Evolutionary conservation across 495 filamentous ascomycete genomes (phyloP), one percentile per base, ranked within the genome.

Genomic region (Neurospora sp.): DNA sequence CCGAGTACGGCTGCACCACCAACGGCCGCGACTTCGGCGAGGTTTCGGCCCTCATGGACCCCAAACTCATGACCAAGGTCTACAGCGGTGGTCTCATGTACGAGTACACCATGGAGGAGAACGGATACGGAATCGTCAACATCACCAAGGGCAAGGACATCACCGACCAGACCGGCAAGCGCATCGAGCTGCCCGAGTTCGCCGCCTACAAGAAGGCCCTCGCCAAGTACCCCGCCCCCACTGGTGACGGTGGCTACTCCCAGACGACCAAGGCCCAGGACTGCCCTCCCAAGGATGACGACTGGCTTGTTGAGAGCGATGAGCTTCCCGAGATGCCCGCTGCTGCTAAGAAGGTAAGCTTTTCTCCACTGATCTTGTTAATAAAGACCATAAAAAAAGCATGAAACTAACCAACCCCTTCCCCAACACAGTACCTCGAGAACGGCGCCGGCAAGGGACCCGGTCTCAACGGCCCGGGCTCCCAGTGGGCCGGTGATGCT

Each of bases 11-110:
- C 76, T 99, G 96, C 89, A 90, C 82, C 77, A 90, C 86, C 77
- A 93, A 93, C 86, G 84, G 80, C 69, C 96, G 96, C 75, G 83
- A 90, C 80, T 99, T 96, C 79, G 83, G 90, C 73, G 96, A 98
- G 86, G 87, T 98, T 70, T 78, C 83, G 69, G 84, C 94, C 44
- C 89, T 98, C 73, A 98, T 98, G 89, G 88, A 85, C 82, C 14
- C 81, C 41, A 81, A 97, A 73, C 42, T 20, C 42, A 99, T 99
- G 96, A 95, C 93, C 3, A 74, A 79, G 69, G 96, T 98, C 77
- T 99, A 97, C 89, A 98, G 94, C 69, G 96, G 96, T 78, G 96
- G 96, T 79, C 89, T 99, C 69, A 92, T 97, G 79, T 99, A 98
- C 85, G 95, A 99, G 84, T 99, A 97, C 87, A 90, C 91, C 72